Percentiles rank a stretch among this genome's conserved stretches.
phyloP scores from a whole-genome alignment of 441 rosid genomes.

The Geranium incanum region DNA sequence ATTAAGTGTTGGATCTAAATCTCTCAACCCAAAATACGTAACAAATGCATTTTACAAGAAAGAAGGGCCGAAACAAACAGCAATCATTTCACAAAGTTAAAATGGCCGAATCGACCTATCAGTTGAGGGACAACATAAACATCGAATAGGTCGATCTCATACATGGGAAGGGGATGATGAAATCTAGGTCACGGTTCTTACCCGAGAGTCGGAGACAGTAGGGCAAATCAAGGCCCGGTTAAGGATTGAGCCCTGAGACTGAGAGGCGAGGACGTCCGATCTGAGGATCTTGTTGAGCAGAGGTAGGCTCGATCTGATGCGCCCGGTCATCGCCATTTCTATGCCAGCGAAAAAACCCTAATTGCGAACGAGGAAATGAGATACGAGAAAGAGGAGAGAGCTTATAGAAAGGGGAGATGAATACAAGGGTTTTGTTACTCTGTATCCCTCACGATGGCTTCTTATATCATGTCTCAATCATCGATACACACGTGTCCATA shows the following conservation, averaged over 20 bases:
- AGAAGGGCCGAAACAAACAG: constrained; percentile 11
- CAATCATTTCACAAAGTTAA: not conserved
- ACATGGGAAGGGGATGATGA: not conserved
- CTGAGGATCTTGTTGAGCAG: constrained; percentile 37
- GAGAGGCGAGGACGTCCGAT: constrained; percentile 34
- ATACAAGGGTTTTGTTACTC: constrained; percentile 10
- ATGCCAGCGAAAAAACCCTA: constrained; percentile 18
- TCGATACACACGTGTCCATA: too few species aligned
- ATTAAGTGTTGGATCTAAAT: not conserved
- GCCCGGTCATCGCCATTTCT: constrained; percentile 54
- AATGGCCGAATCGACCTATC: not conserved
- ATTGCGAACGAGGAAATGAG: constrained; percentile 9
- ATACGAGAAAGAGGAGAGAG: not conserved
- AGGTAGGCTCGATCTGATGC: constrained; percentile 61
- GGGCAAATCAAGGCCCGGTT: constrained; percentile 33
- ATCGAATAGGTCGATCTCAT: not conserved
- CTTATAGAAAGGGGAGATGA: not conserved
- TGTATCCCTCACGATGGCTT: not conserved
- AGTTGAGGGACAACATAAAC: constrained; percentile 1
- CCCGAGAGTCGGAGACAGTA: constrained; percentile 34
- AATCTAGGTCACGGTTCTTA: constrained; percentile 16
- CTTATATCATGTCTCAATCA: too few species aligned
- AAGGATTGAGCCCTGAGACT: constrained; percentile 30
- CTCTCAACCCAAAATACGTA: not conserved
- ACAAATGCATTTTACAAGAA: not conserved